phyloP scores from a whole-genome alignment of 345 rosid species.

The Eucalyptus marginata region DNA sequence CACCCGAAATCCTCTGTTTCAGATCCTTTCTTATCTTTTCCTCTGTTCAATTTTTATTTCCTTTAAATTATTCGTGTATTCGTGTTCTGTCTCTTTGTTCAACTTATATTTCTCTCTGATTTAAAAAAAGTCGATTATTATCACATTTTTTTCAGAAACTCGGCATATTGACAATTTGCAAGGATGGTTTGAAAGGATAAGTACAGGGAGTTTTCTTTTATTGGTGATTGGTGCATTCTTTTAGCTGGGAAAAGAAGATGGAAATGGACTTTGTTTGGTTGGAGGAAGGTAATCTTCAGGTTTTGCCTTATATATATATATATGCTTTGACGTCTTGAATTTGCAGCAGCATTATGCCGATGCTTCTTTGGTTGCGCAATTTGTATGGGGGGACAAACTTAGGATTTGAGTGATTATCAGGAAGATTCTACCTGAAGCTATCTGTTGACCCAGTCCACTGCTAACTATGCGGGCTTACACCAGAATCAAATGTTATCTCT shows the following conservation, averaged over 20 bases:
- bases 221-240: neutral
- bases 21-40: neutral
- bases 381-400: neutral
- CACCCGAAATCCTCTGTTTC: slow-evolving; percentile 20
- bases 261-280: neutral
- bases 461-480: neutral
- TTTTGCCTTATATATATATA: neutral
- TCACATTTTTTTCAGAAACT: neutral
- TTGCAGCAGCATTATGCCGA: neutral
- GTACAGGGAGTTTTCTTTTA: neutral
- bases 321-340: neutral
- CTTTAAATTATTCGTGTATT: neutral
- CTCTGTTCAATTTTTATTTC: neutral
- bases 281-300: neutral
- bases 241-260: neutral
- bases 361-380: neutral
- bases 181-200: neutral
- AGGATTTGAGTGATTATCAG: neutral
- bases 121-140: neutral
- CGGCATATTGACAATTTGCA: neutral
- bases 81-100: neutral
- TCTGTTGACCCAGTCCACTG: neutral
- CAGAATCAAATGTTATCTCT: neutral
- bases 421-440: neutral
- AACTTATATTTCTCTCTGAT: neutral